Evolutionary conservation across 2,329 filamentous ascomycete species (phyloP).

Genomic region (Clarireedia hainanense): DNA sequence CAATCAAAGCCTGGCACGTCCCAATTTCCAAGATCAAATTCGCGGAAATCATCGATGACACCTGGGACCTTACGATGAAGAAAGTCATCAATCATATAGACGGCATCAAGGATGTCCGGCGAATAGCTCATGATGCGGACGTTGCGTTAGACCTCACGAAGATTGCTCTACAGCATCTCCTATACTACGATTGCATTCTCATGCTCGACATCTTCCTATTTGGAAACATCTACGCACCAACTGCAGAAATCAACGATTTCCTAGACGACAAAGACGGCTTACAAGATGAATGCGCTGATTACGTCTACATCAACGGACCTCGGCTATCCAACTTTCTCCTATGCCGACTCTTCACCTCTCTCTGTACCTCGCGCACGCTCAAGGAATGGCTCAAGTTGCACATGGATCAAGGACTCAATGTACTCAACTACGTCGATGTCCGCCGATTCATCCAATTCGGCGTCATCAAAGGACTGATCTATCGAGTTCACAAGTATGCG

Average conservation of each 20-base stretch:
- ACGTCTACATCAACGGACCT: constrained; percentile 45
- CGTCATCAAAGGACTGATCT: constrained; percentile 88
- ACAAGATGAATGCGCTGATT: constrained; percentile 80
- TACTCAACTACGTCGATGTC: constrained; percentile 73
- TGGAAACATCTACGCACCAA: constrained; percentile 79
- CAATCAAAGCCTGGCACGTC: constrained; percentile 82
- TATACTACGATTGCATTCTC: constrained; percentile 87
- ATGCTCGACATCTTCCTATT: constrained; percentile 96
- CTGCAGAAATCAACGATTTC: constrained; percentile 70
- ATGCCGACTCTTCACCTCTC: constrained; percentile 76
- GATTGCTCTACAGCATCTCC: constrained; percentile 77
- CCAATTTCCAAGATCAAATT: constrained; percentile 68
- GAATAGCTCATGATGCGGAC: constrained; percentile 77
- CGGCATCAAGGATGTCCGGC: constrained; percentile 80
- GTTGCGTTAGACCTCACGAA: constrained; percentile 81
- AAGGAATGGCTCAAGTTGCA: constrained; percentile 80
- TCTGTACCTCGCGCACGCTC: constrained; percentile 75
- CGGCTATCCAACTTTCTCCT: constrained; percentile 53
- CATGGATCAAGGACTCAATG: constrained; percentile 53
- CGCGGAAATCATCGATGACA: constrained; percentile 53
- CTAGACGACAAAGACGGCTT: constrained; percentile 64
- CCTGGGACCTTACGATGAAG: constrained; percentile 69
- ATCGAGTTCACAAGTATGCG: constrained; percentile 87
- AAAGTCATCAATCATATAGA: constrained; percentile 82
- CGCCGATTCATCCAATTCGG: constrained; percentile 92